Evolutionary conservation across 2,329 filamentous ascomycete species (phyloP).

Genomic region (Mariannaea elegans): DNA sequence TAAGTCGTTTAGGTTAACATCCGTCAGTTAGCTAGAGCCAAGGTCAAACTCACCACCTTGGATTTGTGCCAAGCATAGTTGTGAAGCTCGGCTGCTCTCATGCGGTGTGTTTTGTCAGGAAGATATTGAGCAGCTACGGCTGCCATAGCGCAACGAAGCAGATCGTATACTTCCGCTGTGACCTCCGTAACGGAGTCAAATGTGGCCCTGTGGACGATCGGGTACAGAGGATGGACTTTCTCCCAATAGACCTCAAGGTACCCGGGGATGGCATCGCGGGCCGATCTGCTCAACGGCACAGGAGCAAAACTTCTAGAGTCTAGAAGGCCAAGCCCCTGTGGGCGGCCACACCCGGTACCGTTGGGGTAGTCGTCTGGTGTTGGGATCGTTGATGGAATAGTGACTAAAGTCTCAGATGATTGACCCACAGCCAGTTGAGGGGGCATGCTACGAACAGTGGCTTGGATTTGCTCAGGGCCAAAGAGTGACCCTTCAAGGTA

Average conservation of each 20-base stretch:
- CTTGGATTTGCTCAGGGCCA: conserved; percentile 47
- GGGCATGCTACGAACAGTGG: conserved; percentile 59
- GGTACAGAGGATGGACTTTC: conserved; percentile 57
- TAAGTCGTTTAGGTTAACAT: conserved; percentile 40
- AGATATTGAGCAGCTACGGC: conserved; percentile 64
- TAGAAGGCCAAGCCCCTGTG: conserved; percentile 50
- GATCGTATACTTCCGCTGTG: conserved; percentile 49
- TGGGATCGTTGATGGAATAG: conserved; percentile 50
- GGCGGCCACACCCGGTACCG: conserved; percentile 49
- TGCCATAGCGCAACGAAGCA: conserved; percentile 64
- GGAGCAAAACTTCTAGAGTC: conserved; percentile 36
- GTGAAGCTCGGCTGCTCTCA: conserved; percentile 60
- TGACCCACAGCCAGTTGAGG: conserved; percentile 57
- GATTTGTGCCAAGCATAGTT: conserved; percentile 60
- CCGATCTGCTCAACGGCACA: conserved; percentile 49
- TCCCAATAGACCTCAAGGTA: conserved; percentile 65
- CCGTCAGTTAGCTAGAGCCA: background rate
- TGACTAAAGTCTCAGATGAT: conserved; percentile 60
- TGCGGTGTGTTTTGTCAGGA: conserved; percentile 57
- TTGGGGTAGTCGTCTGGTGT: conserved; percentile 46
- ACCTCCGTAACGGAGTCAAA: conserved; percentile 49
- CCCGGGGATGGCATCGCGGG: conserved; percentile 55
- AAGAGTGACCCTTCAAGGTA: conserved; percentile 51
- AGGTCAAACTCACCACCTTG: conserved; percentile 55
- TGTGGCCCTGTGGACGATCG: conserved; percentile 59